These are phyloP conservation scores for Cochlearia excelsa DNA, from an alignment of 345 rosid species.

Conservation along the genomic window DNA sequence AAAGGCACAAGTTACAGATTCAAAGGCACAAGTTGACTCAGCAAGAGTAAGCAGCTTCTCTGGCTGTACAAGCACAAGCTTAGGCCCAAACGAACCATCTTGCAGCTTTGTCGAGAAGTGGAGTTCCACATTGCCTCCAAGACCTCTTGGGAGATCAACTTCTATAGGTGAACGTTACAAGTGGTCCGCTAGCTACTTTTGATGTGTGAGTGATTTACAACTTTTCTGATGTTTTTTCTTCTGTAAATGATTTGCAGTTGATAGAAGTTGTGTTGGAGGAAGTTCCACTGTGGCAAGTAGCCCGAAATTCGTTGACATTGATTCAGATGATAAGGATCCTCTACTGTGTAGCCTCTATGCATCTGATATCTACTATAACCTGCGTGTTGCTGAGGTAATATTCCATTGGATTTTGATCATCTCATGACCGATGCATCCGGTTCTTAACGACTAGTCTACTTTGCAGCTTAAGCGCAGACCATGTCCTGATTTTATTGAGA, in stretches of 20 bases:
- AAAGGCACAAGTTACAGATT: slow-evolving; percentile 19
- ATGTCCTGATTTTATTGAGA: slow-evolving; percentile 60
- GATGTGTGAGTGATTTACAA: slow-evolving; percentile 9
- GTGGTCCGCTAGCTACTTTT: not conserved
- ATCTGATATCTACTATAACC: slow-evolving; percentile 58
- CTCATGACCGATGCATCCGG: slow-evolving; percentile 2
- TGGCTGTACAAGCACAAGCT: slow-evolving; percentile 20
- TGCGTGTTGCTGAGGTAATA: slow-evolving; percentile 78
- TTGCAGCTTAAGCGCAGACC: slow-evolving; percentile 70
- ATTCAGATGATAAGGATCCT: slow-evolving; percentile 59
- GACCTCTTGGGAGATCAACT: slow-evolving; percentile 22
- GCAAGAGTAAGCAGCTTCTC: slow-evolving; percentile 24
- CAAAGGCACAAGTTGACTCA: slow-evolving; percentile 18
- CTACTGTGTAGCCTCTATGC: slow-evolving; percentile 77
- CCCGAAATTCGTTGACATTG: slow-evolving; percentile 54
- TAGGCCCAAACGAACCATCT: slow-evolving; percentile 17
- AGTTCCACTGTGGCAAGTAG: slow-evolving; percentile 33
- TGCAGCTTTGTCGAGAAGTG: slow-evolving; percentile 3
- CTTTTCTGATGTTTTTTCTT: slow-evolving; percentile 10
- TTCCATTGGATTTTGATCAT: slow-evolving; percentile 1
- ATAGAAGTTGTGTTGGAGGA: slow-evolving; percentile 34
- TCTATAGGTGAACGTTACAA: slow-evolving; percentile 18
- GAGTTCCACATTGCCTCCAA: slow-evolving; percentile 27
- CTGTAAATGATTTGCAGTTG: slow-evolving; percentile 40
- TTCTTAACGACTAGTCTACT: slow-evolving; percentile 24